Conservation (phyloP, 805 yeast species). For the Candida stauntonica region DNA sequence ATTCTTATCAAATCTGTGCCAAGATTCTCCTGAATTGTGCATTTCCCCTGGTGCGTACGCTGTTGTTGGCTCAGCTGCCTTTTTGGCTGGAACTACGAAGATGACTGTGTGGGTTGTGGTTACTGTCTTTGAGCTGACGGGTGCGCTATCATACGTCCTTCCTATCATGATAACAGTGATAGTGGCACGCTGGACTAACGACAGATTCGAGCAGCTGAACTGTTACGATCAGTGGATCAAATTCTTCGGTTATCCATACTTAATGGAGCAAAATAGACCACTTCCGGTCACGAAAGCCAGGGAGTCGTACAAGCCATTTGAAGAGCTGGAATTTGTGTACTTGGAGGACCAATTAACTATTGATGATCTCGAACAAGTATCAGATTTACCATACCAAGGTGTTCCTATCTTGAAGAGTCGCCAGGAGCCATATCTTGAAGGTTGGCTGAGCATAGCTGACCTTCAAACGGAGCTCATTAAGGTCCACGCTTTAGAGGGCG, state of each 20-base stretch:
- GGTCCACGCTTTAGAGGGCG: constrained; percentile 7
- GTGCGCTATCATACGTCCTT: constrained; percentile 76
- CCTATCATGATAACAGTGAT: constrained; percentile 86
- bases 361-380: constrained; percentile 22
- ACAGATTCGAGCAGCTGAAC: constrained; percentile 51
- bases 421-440: constrained; percentile 33
- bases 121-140: constrained; percentile 77
- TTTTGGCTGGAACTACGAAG: constrained; percentile 75
- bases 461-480: constrained; percentile 27
- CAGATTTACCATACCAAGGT: constrained; percentile 30
- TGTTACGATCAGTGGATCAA: constrained; percentile 61
- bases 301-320: constrained; percentile 32
- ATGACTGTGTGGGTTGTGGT: constrained; percentile 79
- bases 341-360: constrained; percentile 30
- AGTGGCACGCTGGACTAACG: constrained; percentile 68
- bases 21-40: constrained; percentile 45
- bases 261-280: constrained; percentile 37
- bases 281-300: constrained; percentile 35
- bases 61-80: constrained; percentile 82
- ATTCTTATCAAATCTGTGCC: constrained; percentile 34
- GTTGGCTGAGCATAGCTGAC: constrained; percentile 39
- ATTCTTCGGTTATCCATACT: constrained; percentile 37
- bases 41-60: constrained; percentile 87
- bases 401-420: constrained; percentile 41
- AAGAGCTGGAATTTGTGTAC: constrained; percentile 28